A percentile compares a stretch with the other conserved stretches of the same genome.
These are phyloP conservation scores for Chaetomiaceae sp. DNA, from an alignment of 2,329 filamentous ascomycete species.

Conservation along the genomic window DNA sequence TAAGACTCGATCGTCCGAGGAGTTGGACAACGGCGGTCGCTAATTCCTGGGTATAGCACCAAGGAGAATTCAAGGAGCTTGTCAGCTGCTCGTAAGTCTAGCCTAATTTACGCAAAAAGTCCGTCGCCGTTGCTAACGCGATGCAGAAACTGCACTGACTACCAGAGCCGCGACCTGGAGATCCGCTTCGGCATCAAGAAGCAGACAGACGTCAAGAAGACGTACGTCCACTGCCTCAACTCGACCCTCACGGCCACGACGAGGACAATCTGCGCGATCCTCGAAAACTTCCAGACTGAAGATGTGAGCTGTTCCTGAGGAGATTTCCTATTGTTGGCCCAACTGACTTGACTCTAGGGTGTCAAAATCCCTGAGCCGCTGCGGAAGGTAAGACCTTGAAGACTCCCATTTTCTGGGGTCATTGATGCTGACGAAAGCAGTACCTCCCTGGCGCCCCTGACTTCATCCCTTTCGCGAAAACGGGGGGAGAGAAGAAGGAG, in stretches of 20 bases:
- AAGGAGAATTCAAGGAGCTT: conserved; percentile 97
- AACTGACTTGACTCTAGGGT: conserved; percentile 45
- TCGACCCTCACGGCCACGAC: conserved; percentile 87
- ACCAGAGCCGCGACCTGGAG: conserved; percentile 90
- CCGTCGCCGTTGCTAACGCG: not conserved
- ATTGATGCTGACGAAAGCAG: conserved; percentile 10
- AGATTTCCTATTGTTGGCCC: not conserved
- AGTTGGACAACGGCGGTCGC: not conserved
- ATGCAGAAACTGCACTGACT: conserved; percentile 80
- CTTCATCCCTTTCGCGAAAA: conserved; percentile 71
- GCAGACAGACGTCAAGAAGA: conserved; percentile 78
- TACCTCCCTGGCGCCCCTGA: conserved; percentile 67
- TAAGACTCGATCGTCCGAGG: conserved; percentile 31
- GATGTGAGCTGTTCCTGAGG: conserved; percentile 50
- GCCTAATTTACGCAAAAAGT: too few species aligned
- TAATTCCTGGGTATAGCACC: conserved; percentile 42
- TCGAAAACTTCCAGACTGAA: conserved; percentile 95
- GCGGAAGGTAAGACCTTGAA: conserved; percentile 48
- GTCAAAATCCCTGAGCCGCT: conserved; percentile 77
- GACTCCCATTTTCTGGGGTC: too few species aligned
- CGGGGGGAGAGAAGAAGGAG: conserved; percentile 18
- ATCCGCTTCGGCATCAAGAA: conserved; percentile 88
- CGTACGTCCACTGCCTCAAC: conserved; percentile 82
- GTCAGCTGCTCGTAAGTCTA: conserved; percentile 70
- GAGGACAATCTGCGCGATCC: conserved; percentile 84